Evolutionary conservation across 192 early-diverging fungal species (phyloP).

Genomic region (Podila verticillata): DNA sequence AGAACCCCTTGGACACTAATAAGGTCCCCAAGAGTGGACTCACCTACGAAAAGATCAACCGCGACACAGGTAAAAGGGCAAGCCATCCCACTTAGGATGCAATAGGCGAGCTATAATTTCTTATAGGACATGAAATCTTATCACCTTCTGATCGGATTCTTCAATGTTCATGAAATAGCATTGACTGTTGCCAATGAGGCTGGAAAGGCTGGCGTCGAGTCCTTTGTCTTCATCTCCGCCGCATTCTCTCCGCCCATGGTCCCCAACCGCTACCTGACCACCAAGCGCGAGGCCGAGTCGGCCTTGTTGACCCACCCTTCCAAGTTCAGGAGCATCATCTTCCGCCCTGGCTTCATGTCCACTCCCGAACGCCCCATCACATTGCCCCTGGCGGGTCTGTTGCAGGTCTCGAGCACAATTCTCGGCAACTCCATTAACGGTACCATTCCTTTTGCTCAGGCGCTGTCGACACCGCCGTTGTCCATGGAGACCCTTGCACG

Average conservation of each 20-base stretch:
- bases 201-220: constrained; percentile 55
- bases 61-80: constrained; percentile 69
- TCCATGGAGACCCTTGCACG: constrained; percentile 57
- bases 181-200: constrained; percentile 65
- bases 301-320: constrained; percentile 57
- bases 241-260: constrained; percentile 70
- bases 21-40: constrained; percentile 28
- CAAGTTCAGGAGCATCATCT: constrained; percentile 56
- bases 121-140: background rate
- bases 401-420: constrained; percentile 56
- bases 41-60: constrained; percentile 74
- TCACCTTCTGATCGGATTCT: background rate
- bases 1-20: constrained; percentile 59
- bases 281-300: constrained; percentile 77
- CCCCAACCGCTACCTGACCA: constrained; percentile 74
- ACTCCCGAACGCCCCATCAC: constrained; percentile 65
- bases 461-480: constrained; percentile 54
- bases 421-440: constrained; percentile 50
- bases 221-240: constrained; percentile 78
- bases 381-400: constrained; percentile 64
- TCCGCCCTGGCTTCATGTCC: constrained; percentile 67
- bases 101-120: background rate
- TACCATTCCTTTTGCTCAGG: constrained; percentile 58
- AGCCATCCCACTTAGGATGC: background rate
- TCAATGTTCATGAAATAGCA: constrained; percentile 39